Evolutionary conservation across 179 eudicot genomes (phyloP).

Genomic region (Gypsophila paniculata): DNA sequence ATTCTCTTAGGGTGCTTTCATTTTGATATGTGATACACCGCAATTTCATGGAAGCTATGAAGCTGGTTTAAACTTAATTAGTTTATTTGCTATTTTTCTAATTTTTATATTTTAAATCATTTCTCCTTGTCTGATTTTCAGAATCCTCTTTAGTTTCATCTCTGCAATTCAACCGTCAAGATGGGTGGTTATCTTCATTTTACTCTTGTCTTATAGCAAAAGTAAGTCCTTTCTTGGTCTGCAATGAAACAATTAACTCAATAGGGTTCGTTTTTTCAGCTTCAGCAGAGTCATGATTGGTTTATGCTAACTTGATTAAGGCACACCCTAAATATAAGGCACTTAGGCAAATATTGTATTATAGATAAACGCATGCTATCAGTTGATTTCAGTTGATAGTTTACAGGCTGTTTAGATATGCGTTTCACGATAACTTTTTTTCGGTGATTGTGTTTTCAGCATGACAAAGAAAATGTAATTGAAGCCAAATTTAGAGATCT

Average conservation of each 20-base stretch:
- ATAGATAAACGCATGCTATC: not conserved
- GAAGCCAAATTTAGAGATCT: conserved; percentile 79
- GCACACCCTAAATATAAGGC: not conserved
- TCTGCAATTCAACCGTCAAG: conserved; percentile 70
- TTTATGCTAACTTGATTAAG: not conserved
- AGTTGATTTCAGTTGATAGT: not conserved
- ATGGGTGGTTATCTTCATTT: conserved; percentile 84
- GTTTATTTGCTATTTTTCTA: conserved; percentile 3
- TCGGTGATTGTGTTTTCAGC: conserved; percentile 40
- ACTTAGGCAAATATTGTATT: not conserved
- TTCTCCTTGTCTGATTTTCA: conserved; percentile 31
- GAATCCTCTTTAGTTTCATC: conserved; percentile 64
- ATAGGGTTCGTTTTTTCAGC: not conserved
- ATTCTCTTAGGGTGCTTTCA: not conserved
- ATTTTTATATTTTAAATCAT: conserved; percentile 1
- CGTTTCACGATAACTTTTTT: conserved; percentile 10
- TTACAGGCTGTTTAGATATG: not conserved
- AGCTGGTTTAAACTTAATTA: not conserved
- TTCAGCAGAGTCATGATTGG: not conserved
- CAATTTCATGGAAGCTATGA: not conserved
- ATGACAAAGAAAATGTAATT: conserved; percentile 71
- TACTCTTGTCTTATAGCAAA: conserved; percentile 84
- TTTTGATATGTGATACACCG: not conserved
- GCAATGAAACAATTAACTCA: not conserved
- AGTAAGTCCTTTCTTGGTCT: conserved; percentile 36